phyloP scores from a whole-genome alignment of 768 basidiomycete species.

The Mycena floridula region DNA sequence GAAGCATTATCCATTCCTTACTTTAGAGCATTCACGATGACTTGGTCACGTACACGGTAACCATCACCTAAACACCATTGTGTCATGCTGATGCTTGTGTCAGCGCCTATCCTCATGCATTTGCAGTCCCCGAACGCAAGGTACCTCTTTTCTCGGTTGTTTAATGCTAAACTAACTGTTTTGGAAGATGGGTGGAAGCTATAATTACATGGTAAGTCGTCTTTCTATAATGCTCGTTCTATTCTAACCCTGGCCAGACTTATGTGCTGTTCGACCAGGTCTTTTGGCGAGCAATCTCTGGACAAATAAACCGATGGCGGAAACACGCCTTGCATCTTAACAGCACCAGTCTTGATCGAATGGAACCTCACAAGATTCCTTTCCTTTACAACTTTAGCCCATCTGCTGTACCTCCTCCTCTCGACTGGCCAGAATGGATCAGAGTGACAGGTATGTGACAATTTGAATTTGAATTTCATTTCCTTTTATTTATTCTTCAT shows the following conservation, averaged over 20 bases:
- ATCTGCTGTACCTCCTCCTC: slow-evolving; percentile 80
- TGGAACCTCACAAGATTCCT: slow-evolving; percentile 96
- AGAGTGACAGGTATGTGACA: slow-evolving; percentile 72
- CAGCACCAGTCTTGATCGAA: slow-evolving; percentile 85
- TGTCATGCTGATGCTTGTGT: slow-evolving; percentile 6
- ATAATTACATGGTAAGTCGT: slow-evolving; percentile 91
- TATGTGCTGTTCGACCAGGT: slow-evolving; percentile 98
- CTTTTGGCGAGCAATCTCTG: slow-evolving; percentile 92
- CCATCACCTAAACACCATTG: slow-evolving; percentile 2
- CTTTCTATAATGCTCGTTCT: slow-evolving; percentile 2
- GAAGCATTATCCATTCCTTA: slow-evolving; percentile 92
- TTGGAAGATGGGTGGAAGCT: slow-evolving; percentile 84
- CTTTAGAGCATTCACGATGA: slow-evolving; percentile 96
- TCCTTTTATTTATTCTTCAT: not conserved
- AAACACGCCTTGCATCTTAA: slow-evolving; percentile 68
- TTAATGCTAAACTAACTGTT: slow-evolving; percentile 7
- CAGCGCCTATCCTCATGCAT: slow-evolving; percentile 94
- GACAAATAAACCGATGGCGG: slow-evolving; percentile 94
- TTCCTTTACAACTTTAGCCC: slow-evolving; percentile 98
- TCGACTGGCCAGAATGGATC: slow-evolving; percentile 99
- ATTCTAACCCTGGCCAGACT: slow-evolving; percentile 39
- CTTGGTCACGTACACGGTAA: slow-evolving; percentile 89
- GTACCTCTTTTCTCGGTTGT: slow-evolving; percentile 23
- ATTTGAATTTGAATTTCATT: not conserved
- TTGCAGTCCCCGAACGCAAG: slow-evolving; percentile 95